These are phyloP conservation scores for Cryptococcus sp. DNA, from an alignment of 1,284 basidiomycete species.

Conservation along the genomic window DNA sequence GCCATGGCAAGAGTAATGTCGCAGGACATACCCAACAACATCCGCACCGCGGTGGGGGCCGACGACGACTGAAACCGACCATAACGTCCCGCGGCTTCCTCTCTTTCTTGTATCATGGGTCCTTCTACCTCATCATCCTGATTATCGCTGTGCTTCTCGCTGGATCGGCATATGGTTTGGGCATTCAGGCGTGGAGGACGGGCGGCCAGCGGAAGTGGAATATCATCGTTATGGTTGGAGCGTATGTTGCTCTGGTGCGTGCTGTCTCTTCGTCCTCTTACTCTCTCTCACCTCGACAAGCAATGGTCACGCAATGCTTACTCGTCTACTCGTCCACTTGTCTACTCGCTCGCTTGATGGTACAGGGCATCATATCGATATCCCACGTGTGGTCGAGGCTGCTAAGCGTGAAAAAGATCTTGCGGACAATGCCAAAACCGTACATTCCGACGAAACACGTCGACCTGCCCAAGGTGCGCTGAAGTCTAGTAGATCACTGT, in stretches of 20 bases:
- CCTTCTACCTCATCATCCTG: slow-evolving; percentile 46
- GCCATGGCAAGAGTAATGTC: too few relatives aligned
- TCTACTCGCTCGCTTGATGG: too few relatives aligned
- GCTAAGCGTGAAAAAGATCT: slow-evolving; percentile 40
- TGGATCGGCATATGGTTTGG: slow-evolving; percentile 45
- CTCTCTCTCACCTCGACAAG: too few relatives aligned
- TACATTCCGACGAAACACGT: slow-evolving; percentile 63
- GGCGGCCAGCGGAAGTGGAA: slow-evolving; percentile 46
- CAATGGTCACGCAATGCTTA: too few relatives aligned
- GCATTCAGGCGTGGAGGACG: slow-evolving; percentile 46
- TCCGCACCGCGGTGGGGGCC: too few relatives aligned
- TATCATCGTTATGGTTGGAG: slow-evolving; percentile 45
- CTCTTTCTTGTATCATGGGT: slow-evolving; percentile 47
- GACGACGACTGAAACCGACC: background rate
- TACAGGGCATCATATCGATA: slow-evolving; percentile 36
- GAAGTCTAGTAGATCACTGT: too few relatives aligned
- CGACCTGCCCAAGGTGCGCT: slow-evolving; percentile 71
- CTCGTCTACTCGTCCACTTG: too few relatives aligned
- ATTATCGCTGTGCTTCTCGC: slow-evolving; percentile 41
- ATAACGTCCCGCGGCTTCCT: slow-evolving; percentile 15
- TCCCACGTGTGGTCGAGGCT: slow-evolving; percentile 44
- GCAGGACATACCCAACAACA: too few relatives aligned
- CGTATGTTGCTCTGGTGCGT: slow-evolving; percentile 47
- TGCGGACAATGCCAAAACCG: slow-evolving; percentile 65
- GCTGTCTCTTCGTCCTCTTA: too few relatives aligned